Evolutionary conservation across 306 rosid species (phyloP).

Genomic region (barrel medic (Medicago truncatula)): DNA sequence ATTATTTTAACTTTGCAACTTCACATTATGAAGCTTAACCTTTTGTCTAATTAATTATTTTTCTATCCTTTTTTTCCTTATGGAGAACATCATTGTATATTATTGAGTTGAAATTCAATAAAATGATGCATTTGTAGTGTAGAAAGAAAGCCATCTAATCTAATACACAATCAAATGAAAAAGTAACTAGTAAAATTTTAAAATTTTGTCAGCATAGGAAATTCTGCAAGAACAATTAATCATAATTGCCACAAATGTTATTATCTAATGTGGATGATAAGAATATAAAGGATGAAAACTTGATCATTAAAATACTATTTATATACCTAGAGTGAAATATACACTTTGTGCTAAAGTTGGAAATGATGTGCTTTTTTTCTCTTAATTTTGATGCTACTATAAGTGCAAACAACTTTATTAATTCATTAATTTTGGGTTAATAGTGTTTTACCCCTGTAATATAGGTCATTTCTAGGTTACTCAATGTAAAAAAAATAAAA

Average conservation of each 20-base stretch:
- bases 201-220: slow-evolving; percentile 32
- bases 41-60: slow-evolving; percentile 45
- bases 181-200: slow-evolving; percentile 29
- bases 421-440: no score
- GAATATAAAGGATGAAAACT: neutral
- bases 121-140: slow-evolving; percentile 64
- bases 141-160: slow-evolving; percentile 53
- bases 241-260: slow-evolving; percentile 3
- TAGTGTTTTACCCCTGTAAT: no score
- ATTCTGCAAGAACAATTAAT: slow-evolving; percentile 22
- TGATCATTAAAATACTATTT: slow-evolving; percentile 9
- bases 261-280: slow-evolving; percentile 1
- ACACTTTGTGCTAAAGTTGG: slow-evolving; percentile 42
- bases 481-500: no score
- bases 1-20: slow-evolving; percentile 44
- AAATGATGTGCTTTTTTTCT: slow-evolving; percentile 17
- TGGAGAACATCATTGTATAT: slow-evolving; percentile 48
- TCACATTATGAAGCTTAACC: slow-evolving; percentile 42
- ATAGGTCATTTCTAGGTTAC: no score
- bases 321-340: slow-evolving; percentile 35
- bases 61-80: slow-evolving; percentile 19
- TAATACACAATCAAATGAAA: slow-evolving; percentile 25
- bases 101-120: slow-evolving; percentile 34
- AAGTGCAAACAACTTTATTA: slow-evolving; percentile 39
- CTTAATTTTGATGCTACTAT: slow-evolving; percentile 34